Evolutionary conservation across 495 filamentous ascomycete genomes (phyloP), one percentile per base, ranked within the genome.

Genomic region (Neurospora sp.): DNA sequence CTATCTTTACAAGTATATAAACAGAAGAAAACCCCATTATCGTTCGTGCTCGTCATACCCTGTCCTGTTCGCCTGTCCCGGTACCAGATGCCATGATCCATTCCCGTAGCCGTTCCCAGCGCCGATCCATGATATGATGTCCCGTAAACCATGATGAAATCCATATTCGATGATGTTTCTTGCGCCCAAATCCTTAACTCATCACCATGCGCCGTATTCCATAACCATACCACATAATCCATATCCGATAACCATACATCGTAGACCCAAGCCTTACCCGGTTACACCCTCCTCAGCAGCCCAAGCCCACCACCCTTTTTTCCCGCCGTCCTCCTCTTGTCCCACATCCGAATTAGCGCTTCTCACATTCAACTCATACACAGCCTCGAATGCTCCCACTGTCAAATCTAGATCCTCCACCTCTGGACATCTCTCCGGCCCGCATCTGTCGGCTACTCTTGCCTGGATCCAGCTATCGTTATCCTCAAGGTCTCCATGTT

Each of bases 361-460:
- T 0, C 92, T 91, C 48, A 83, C 76, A 39, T 78, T 83, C 44
- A 85, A 74, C 5, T 86, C 79, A 4, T 89, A 91, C 69, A 94
- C 73, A 71, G 83, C 76, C 37, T 84, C 80, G 79, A 94, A 94
- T 12, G 89, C 87, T 5, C 79, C 77, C 7, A 84, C 79, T 14
- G 86, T 90, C 22, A 93, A 84, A 83, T 94, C 92, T 12, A 95
- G 71, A 82, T 94, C 92, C 5, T 82, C 83, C 16, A 85, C 81
- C 46, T 81, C 53, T 0, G 27, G 73, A 77, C 93, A 94, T 0
- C 89, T 90, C 0, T 65, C 53, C 3, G 53, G 53, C 16, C 77
- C 85, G 82, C 93, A 95, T 40, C 92, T 82, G 83, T 96, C 93
- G 16, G 93, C 91, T 1, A 96, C 89, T 48, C 79, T 89, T 5